These are phyloP conservation scores for Kwoniella sp. DNA, from an alignment of 768 basidiomycete genomes.

Conservation along the genomic window DNA sequence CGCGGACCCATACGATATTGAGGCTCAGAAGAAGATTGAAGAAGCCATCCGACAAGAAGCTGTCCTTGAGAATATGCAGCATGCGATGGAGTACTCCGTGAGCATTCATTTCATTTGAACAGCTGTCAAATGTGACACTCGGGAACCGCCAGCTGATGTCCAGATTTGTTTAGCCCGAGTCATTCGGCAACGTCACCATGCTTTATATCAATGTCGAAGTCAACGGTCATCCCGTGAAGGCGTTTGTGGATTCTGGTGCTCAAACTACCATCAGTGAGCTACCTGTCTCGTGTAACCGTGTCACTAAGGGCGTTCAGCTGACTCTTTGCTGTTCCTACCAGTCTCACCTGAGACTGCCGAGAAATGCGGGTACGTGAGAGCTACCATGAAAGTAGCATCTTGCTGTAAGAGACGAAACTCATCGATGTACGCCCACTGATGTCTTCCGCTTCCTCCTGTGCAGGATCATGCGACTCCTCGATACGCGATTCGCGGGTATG, in stretches of 20 bases:
- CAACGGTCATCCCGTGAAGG: slow-evolving; percentile 84
- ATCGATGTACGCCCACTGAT: no score
- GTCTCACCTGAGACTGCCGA: slow-evolving; percentile 93
- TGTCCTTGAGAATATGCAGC: slow-evolving; percentile 86
- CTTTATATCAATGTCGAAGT: slow-evolving; percentile 93
- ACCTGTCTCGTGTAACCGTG: not conserved
- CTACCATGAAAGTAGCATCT: not conserved
- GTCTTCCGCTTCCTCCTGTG: not conserved
- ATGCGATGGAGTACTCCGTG: slow-evolving; percentile 80
- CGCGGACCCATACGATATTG: slow-evolving; percentile 85
- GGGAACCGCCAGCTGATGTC: slow-evolving; percentile 6
- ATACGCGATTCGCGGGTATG: slow-evolving; percentile 82
- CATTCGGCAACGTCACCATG: slow-evolving; percentile 93
- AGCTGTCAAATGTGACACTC: no score
- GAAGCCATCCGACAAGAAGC: slow-evolving; percentile 88
- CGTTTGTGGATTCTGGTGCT: slow-evolving; percentile 97
- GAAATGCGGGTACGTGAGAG: slow-evolving; percentile 71
- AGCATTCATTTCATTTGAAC: slow-evolving; percentile 6
- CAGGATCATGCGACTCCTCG: slow-evolving; percentile 90
- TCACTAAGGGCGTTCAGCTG: not conserved
- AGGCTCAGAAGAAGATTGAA: slow-evolving; percentile 90
- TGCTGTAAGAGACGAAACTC: not conserved
- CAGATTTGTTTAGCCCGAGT: slow-evolving; percentile 66
- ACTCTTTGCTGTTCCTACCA: slow-evolving; percentile 47
- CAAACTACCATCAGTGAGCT: slow-evolving; percentile 91